Conservation (phyloP, 176 grass and related monocot genomes). For the Hyparrhenia diplandra region DNA sequence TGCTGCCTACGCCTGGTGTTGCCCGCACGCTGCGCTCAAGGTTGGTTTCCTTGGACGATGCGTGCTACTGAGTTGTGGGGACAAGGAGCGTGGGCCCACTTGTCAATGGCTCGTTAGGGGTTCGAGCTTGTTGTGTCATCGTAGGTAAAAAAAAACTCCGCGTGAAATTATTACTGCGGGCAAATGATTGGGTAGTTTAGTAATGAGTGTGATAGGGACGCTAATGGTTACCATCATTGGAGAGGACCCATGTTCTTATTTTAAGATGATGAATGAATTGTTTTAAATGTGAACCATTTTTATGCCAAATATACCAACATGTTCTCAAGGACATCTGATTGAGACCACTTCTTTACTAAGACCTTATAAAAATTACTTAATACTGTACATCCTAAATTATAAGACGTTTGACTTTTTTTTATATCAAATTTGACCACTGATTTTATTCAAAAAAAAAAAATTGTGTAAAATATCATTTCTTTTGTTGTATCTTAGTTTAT, state of each 20-base stretch:
- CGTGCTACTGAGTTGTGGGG: slow-evolving; percentile 1
- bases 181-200: not conserved
- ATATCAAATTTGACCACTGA: no score
- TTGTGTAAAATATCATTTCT: no score
- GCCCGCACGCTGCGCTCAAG: not conserved
- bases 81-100: not conserved
- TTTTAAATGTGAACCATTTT: not conserved
- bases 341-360: no score
- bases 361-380: no score
- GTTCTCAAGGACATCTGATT: no score
- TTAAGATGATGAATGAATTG: not conserved
- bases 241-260: not conserved
- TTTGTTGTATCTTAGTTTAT: no score
- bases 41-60: not conserved
- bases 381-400: no score
- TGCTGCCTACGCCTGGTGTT: not conserved
- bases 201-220: not conserved
- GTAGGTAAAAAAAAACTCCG: not conserved
- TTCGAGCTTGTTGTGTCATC: not conserved
- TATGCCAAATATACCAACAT: not conserved
- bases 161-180: not conserved
- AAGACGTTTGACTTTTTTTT: no score
- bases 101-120: not conserved
- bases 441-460: no score
- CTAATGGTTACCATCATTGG: not conserved